phyloP scores from a whole-genome alignment of 768 basidiomycete species.

The Rhodotorula taiwanensis region DNA sequence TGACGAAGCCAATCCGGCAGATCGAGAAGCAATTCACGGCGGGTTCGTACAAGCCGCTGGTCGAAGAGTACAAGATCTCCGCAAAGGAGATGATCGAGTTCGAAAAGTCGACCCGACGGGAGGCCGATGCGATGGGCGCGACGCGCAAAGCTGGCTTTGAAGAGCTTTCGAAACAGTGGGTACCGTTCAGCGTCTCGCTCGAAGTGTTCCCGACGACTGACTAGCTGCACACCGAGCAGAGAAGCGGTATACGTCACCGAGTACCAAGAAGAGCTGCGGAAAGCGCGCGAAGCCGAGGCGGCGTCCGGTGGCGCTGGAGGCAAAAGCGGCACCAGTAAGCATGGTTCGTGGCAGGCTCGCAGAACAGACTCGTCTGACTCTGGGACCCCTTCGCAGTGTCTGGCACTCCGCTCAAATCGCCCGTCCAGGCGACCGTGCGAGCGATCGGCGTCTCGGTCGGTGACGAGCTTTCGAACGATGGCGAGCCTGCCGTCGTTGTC shows the following conservation, averaged over 20 bases:
- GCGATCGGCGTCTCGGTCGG: conserved; percentile 41
- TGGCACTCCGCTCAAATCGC: conserved; percentile 54
- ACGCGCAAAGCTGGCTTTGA: conserved; percentile 7
- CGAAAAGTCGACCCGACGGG: conserved; percentile 45
- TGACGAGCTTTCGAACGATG: conserved; percentile 43
- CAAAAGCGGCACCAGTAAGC: background rate
- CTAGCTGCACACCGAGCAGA: background rate
- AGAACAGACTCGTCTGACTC: background rate
- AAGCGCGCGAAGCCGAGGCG: conserved; percentile 10
- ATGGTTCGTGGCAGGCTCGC: too few relatives aligned
- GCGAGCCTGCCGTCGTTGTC: conserved; percentile 51
- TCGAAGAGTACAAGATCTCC: conserved; percentile 54
- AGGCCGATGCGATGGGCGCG: background rate
- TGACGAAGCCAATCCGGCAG: background rate
- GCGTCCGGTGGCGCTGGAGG: background rate
- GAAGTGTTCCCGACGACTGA: too few relatives aligned
- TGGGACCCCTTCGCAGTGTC: conserved; percentile 40
- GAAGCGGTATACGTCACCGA: conserved; percentile 11
- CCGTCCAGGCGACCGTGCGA: conserved; percentile 48
- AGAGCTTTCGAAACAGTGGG: conserved; percentile 13
- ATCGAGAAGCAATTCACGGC: conserved; percentile 35
- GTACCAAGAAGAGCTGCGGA: conserved; percentile 10
- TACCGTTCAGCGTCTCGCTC: background rate
- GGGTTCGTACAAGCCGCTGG: conserved; percentile 44
- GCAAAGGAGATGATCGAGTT: conserved; percentile 49